Evolutionary conservation across 2,329 filamentous ascomycete species (phyloP), one percentile per base, ranked within the genome.

Genomic region (Cercospora zeina): DNA sequence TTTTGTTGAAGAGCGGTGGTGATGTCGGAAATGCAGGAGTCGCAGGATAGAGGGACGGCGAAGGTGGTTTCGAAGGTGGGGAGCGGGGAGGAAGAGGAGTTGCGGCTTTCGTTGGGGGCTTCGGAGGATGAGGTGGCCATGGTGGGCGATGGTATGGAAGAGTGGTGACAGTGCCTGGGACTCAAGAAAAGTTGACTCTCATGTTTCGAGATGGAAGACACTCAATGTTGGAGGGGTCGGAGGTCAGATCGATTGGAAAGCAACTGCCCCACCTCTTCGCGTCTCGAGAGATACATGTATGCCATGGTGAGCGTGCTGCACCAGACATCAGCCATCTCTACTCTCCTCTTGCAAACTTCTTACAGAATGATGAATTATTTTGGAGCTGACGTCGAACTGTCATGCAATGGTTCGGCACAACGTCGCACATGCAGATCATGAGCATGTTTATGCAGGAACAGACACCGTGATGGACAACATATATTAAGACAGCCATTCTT

Each of bases 21-120:
- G 75, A 99, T 87, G 71, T 91, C 88, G 77, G 93, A 89, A 76
- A 96, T 86, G 80, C 95, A 97, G 73, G 84, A 82, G 71, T 96
- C 89, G 80, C 95, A 97, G 78, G 88, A 91, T 82, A 97, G 88
- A 59, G 92, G 93, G 70, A 97, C 95, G 67, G 93, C 92, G 77
- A 97, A 97, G 67, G 93, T 89, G 64, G 93, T 96, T 89, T 97
- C 74, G 64, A 77, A 77, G 7, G 72, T 64, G 36, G 74, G 75
- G 54, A 76, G 74, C 67, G 59, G 14, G 19, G 71, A 75, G 63
- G 56, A 37, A 49, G 24, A 42, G 11, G 4, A 27, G 37, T 24
- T n/a, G 30, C 14, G 19, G 16, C 7, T 33, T 9, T 13, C 9
- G 1, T 19, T 14, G 1, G 27, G 49, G 30, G 10, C 21, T 27